Evolutionary conservation across 2,329 filamentous ascomycete species (phyloP), one percentile per base, ranked within the genome.

Genomic region (Ampelomyces quisqualis): DNA sequence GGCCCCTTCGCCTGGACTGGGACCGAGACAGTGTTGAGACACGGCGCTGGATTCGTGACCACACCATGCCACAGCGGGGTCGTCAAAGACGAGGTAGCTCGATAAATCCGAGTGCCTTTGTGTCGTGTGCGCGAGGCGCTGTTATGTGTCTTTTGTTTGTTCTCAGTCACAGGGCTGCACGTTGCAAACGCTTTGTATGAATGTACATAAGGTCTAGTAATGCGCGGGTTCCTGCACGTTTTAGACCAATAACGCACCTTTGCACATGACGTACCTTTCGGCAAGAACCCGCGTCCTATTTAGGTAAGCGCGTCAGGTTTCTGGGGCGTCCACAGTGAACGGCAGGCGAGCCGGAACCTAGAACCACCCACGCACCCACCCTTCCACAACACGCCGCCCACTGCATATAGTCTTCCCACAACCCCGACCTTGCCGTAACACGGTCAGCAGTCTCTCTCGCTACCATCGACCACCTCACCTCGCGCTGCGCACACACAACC

Each of bases 1-100:
- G n/a, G n/a, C n/a, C 22, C 22, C 9, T n/a, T 24, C 28, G 41
- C 36, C 4, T 19, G 26, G 29, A 38, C 37, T 45, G 41, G 47
- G 43, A 50, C 39, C 49, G 46, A 50, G 41, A 49, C 47, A 28
- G 19, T 43, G 43, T 48, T 51, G 50, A 53, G 50, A 46, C 44
- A 19, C 15, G 22, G 45, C 32, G 36, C 30, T 43, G 19, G 24
- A 34, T 43, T 46, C 43, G 46, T 24, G 23, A 29, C 32, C 31
- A 35, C 14, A 21, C 35, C 33, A 43, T 50, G 48, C 49, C 38
- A 40, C 36, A 45, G 51, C 43, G 49, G 47, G 49, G 53, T 46
- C 39, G 41, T 38, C n/a, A 39, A 42, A 32, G 29, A 40, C 26
- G 29, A 45, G 8, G 41, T 17, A 45, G 21, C 18, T 40, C 13